Conservation (phyloP, 139 green algal genomes). For the Asterochloris erici region DNA sequence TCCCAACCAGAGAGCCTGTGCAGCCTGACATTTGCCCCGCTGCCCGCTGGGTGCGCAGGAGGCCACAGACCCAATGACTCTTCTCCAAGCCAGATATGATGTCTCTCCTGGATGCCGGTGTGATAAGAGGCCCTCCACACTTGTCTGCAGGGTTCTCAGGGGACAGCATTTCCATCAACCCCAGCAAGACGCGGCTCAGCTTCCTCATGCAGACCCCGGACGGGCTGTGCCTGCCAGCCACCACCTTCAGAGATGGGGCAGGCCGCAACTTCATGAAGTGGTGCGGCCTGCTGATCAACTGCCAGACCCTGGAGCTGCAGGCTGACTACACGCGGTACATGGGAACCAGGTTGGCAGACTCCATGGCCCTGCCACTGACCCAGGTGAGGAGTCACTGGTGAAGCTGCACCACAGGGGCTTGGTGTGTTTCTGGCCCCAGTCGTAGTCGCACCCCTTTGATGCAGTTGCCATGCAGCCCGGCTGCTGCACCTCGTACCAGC, state of each 20-base stretch:
- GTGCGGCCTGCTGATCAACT: conserved; percentile 87
- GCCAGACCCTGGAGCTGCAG: conserved; percentile 65
- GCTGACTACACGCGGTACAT: conserved; percentile 86
- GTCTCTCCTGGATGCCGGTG: neutral
- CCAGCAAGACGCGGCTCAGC: conserved; percentile 66
- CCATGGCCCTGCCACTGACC: conserved; percentile 60
- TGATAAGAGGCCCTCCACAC: neutral
- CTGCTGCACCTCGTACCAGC: too few relatives aligned
- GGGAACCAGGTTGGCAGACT: conserved; percentile 43
- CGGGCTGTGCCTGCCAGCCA: neutral
- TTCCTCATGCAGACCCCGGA: conserved; percentile 6
- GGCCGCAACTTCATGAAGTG: conserved; percentile 67
- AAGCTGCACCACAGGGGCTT: neutral
- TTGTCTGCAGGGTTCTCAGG: conserved; percentile 55
- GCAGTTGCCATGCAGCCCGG: too few relatives aligned
- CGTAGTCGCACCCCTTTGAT: too few relatives aligned
- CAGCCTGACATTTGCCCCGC: too few relatives aligned
- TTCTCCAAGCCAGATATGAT: too few relatives aligned
- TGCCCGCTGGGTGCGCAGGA: too few relatives aligned
- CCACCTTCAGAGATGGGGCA: conserved; percentile 11
- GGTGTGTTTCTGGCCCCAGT: neutral
- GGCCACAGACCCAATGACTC: too few relatives aligned
- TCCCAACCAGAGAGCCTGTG: too few relatives aligned
- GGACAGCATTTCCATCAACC: conserved; percentile 74
- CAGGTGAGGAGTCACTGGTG: neutral